phyloP scores from a whole-genome alignment of 495 filamentous ascomycete genomes.

The Talaromyces ruber region DNA sequence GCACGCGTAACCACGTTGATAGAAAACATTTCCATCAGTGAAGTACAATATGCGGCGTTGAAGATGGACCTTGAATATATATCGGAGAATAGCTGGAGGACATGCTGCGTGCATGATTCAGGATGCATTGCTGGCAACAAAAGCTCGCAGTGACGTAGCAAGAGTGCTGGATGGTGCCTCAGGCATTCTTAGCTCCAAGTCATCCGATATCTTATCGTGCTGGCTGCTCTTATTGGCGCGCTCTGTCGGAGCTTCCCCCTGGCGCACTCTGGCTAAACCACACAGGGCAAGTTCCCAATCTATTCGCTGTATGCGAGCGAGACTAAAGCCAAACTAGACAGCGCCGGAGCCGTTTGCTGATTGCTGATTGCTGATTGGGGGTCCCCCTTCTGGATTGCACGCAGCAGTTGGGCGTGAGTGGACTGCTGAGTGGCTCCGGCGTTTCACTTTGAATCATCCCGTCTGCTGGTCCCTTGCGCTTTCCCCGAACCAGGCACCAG shows the following conservation, averaged over 20 bases:
- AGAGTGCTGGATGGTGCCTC: not conserved
- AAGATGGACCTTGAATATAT: not conserved
- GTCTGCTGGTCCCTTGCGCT: constrained; percentile 2
- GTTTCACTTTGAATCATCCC: constrained; percentile 1
- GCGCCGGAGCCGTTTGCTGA: not conserved
- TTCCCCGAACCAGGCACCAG: not conserved
- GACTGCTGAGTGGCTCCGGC: not conserved
- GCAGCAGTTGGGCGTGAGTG: too few relatives aligned
- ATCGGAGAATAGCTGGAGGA: not conserved
- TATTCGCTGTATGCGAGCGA: not conserved
- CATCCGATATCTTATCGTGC: not conserved
- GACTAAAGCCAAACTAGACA: not conserved
- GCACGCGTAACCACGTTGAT: not conserved
- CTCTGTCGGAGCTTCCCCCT: not conserved
- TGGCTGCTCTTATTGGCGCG: not conserved
- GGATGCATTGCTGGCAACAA: not conserved
- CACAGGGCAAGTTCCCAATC: not conserved
- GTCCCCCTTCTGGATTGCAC: too few relatives aligned
- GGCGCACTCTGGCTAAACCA: not conserved
- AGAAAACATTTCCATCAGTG: not conserved
- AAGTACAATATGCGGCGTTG: not conserved
- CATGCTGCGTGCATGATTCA: not conserved
- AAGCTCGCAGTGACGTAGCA: not conserved
- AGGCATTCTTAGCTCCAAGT: not conserved
- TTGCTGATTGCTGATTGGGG: not conserved